phyloP scores from a whole-genome alignment of 805 yeast species.

The Teunomyces stri region DNA sequence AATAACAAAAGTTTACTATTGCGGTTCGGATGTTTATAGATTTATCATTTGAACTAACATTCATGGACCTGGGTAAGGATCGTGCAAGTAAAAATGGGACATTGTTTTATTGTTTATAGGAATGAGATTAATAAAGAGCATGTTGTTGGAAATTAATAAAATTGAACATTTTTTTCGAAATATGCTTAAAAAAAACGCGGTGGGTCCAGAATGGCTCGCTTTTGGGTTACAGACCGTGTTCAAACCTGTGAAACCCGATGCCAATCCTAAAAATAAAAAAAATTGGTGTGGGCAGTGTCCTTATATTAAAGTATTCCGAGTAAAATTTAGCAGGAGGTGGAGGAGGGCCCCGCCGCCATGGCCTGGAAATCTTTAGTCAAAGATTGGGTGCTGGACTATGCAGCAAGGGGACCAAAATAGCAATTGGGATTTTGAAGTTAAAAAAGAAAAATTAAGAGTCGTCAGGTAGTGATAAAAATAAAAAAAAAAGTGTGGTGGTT shows the following conservation, averaged over 20 bases:
- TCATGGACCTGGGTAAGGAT: neutral
- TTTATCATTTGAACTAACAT: neutral
- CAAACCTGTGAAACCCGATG: neutral
- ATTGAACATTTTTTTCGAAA: constrained; percentile 1
- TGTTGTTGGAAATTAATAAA: neutral
- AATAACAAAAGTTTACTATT: neutral
- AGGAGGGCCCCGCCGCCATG: neutral
- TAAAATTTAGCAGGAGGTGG: neutral
- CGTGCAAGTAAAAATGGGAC: too few species aligned
- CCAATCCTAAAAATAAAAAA: neutral
- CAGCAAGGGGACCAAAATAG: neutral
- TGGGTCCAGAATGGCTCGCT: neutral
- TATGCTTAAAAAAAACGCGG: neutral
- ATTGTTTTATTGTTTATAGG: too few species aligned
- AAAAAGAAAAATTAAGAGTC: neutral
- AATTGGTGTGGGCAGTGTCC: neutral
- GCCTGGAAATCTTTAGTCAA: neutral
- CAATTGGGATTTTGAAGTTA: neutral
- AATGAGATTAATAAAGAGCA: neutral
- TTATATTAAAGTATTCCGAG: neutral
- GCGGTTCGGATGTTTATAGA: neutral
- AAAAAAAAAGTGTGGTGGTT: neutral
- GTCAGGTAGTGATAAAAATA: neutral
- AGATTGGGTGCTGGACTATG: neutral
- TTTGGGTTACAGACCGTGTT: neutral